Percentiles rank a stretch among this genome's conserved stretches.
Evolutionary conservation across 2,329 filamentous ascomycete species (phyloP).

Genomic region (Paecilomyces fulvus): DNA sequence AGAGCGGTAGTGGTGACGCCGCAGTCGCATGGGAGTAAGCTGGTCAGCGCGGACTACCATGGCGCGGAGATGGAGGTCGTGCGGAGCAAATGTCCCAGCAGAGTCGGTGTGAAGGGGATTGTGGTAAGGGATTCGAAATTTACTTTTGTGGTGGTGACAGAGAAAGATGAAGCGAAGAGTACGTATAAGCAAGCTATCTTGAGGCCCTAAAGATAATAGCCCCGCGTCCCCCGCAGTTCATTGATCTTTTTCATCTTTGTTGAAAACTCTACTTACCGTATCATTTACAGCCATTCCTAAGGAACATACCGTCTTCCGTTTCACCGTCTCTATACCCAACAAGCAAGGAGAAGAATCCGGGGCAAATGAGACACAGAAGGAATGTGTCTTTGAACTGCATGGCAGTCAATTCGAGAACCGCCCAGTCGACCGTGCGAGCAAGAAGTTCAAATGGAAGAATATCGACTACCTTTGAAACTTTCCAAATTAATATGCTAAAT

Average conservation of each 20-base stretch:
- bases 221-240: neutral
- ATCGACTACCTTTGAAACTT: slow-evolving; percentile 58
- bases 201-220: neutral
- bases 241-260: neutral
- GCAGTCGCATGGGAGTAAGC: slow-evolving; percentile 44
- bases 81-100: slow-evolving; percentile 66
- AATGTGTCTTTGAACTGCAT: slow-evolving; percentile 72
- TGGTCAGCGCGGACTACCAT: slow-evolving; percentile 83
- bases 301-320: slow-evolving; percentile 75
- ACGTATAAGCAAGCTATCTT: slow-evolving; percentile 14
- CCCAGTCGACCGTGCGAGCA: slow-evolving; percentile 75
- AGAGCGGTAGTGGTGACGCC: slow-evolving; percentile 46
- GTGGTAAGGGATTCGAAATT: slow-evolving; percentile 83
- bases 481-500: neutral
- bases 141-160: slow-evolving; percentile 75
- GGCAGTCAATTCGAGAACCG: slow-evolving; percentile 80
- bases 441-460: slow-evolving; percentile 84
- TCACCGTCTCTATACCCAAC: slow-evolving; percentile 53
- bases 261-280: slow-evolving; percentile 1
- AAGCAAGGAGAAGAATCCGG: slow-evolving; percentile 11
- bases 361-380: slow-evolving; percentile 20
- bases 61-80: slow-evolving; percentile 78
- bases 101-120: slow-evolving; percentile 78
- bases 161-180: slow-evolving; percentile 60
- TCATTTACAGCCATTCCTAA: slow-evolving; percentile 61